Percentiles rank a stretch among this genome's conserved stretches.
These are phyloP conservation scores for Debaryomyces hansenii DNA, from an alignment of 805 yeast species.

Conservation along the genomic window DNA sequence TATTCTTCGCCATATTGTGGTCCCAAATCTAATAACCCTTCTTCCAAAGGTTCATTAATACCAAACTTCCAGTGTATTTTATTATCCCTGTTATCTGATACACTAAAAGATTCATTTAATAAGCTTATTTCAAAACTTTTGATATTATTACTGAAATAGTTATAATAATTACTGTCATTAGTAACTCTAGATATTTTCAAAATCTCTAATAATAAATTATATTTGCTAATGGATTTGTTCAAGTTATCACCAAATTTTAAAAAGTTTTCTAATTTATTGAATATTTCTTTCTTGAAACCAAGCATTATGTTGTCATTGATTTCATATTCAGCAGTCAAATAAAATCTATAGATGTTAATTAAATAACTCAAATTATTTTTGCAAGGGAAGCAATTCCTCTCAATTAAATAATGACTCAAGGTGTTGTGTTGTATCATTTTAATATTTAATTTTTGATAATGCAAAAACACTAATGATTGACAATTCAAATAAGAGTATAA, in stretches of 20 bases:
- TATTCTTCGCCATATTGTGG: conserved; percentile 24
- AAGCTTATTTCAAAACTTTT: conserved; percentile 8
- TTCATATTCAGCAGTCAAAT: conserved; percentile 54
- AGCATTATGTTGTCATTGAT: conserved; percentile 46
- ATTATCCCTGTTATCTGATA: conserved; percentile 62
- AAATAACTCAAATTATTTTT: conserved; percentile 35
- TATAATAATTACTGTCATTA: conserved; percentile 29
- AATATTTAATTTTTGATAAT: conserved; percentile 57
- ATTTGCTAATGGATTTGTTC: conserved; percentile 48
- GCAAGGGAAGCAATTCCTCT: conserved; percentile 47
- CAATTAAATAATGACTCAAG: conserved; percentile 45
- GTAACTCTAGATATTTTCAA: conserved; percentile 32
- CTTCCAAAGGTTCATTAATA: conserved; percentile 22
- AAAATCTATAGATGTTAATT: conserved; percentile 44
- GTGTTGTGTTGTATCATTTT: conserved; percentile 79
- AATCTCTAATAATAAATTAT: conserved; percentile 32
- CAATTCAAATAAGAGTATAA: conserved; percentile 62
- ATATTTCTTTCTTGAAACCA: conserved; percentile 60
- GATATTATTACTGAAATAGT: conserved; percentile 23
- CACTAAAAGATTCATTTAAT: conserved; percentile 3
- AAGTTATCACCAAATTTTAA: conserved; percentile 58
- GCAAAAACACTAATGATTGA: conserved; percentile 45
- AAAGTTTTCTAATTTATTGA: conserved; percentile 67
- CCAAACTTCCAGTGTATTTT: conserved; percentile 55
- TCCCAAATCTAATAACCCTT: conserved; percentile 16